Evolutionary conservation across 257 asterid species (phyloP).

Genomic region (Nicotiana sylvestris): DNA sequence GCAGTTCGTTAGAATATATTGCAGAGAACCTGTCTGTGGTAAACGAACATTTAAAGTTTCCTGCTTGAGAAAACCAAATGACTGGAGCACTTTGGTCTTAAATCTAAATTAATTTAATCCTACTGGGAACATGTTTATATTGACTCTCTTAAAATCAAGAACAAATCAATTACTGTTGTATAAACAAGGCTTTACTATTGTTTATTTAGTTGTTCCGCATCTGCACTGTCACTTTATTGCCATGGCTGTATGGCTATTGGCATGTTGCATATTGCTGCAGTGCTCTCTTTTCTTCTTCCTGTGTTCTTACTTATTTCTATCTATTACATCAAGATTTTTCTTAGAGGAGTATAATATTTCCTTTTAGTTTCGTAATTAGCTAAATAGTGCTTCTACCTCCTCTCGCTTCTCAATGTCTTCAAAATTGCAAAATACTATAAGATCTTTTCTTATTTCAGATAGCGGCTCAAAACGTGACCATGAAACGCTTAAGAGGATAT

Average conservation of each 20-base stretch:
- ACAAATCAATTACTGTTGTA: not conserved
- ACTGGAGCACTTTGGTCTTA: not conserved
- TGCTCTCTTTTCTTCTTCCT: not conserved
- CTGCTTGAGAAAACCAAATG: not conserved
- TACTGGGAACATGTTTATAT: not conserved
- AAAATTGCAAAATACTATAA: not conserved
- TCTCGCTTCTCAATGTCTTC: constrained; percentile 3
- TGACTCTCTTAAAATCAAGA: not conserved
- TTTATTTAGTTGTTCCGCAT: not conserved
- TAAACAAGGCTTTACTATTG: not conserved
- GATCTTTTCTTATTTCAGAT: constrained; percentile 48
- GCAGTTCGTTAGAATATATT: not conserved
- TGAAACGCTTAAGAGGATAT: constrained; percentile 87
- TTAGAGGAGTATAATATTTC: not conserved
- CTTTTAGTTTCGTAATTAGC: not conserved
- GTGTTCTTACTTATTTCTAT: not conserved
- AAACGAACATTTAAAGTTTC: not conserved
- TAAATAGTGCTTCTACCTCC: not conserved
- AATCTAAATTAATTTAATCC: not conserved
- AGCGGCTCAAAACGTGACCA: constrained; percentile 73
- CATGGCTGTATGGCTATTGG: not conserved
- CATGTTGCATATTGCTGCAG: constrained; percentile 1
- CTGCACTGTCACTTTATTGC: not conserved
- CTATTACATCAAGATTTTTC: not conserved
- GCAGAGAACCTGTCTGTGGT: not conserved